A percentile compares a stretch with the other conserved stretches of the same genome.
Conservation (phyloP, 2,329 filamentous ascomycete species). For the Fusarium dlaminii region DNA sequence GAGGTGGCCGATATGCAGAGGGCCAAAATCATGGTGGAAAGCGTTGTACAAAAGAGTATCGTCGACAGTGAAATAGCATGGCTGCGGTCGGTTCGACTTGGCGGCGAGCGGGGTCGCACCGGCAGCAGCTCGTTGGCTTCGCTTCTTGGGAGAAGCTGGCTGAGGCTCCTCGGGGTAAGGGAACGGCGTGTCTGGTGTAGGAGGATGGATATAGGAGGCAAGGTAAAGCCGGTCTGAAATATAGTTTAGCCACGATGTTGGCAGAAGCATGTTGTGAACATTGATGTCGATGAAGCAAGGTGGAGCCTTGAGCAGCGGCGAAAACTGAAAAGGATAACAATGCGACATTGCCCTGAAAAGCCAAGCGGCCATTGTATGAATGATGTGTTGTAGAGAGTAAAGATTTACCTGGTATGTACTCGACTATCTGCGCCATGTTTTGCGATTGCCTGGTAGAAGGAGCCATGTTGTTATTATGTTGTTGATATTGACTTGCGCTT, state of each 20-base stretch:
- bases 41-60: constrained; percentile 95
- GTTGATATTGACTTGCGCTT: constrained; percentile 40
- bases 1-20: constrained; percentile 94
- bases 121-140: constrained; percentile 67
- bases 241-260: constrained; percentile 40
- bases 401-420: constrained; percentile 88
- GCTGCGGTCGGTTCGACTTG: constrained; percentile 57
- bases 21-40: constrained; percentile 98
- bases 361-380: constrained; percentile 17
- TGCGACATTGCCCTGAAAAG: constrained; percentile 44
- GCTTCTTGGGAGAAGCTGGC: constrained; percentile 48
- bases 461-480: constrained; percentile 54
- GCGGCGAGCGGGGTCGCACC: constrained; percentile 47
- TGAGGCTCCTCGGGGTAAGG: constrained; percentile 81
- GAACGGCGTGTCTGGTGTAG: constrained; percentile 83
- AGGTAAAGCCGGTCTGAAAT: constrained; percentile 89
- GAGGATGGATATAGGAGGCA: constrained; percentile 86
- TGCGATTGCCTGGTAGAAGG: constrained; percentile 59
- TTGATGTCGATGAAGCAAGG: constrained; percentile 16
- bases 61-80: constrained; percentile 96
- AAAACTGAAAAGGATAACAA: constrained; percentile 40
- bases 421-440: constrained; percentile 88
- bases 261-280: constrained; percentile 19
- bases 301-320: constrained; percentile 13
- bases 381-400: constrained; percentile 5